A percentile compares a stretch with the other conserved stretches of the same genome.
phyloP scores from a whole-genome alignment of 2,329 filamentous ascomycete species.

The Nannizziopsis barbatae region DNA sequence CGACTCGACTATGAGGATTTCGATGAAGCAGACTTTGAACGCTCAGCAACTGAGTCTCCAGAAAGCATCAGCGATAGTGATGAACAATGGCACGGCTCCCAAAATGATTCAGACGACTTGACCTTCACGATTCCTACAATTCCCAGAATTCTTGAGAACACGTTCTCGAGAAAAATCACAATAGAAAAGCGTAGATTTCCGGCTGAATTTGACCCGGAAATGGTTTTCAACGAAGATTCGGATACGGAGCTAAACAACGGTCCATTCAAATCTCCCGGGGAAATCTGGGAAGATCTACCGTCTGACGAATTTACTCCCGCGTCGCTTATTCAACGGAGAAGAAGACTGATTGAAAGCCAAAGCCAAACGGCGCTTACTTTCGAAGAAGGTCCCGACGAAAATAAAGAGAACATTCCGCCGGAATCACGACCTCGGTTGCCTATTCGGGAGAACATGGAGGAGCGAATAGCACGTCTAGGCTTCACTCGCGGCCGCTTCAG shows the following conservation, averaged over 20 bases:
- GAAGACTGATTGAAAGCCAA: background rate
- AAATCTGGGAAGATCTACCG: constrained; percentile 10
- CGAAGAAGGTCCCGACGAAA: constrained; percentile 1
- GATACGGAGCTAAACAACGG: background rate
- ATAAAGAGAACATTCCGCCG: constrained; percentile 13
- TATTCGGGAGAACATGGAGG: background rate
- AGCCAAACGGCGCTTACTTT: background rate
- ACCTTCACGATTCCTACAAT: background rate
- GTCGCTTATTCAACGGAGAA: background rate
- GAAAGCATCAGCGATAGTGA: background rate
- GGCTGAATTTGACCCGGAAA: constrained; percentile 1
- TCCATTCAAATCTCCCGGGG: constrained; percentile 2
- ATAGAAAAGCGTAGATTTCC: background rate
- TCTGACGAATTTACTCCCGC: background rate
- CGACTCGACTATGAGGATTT: background rate
- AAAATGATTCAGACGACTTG: background rate
- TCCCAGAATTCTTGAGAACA: background rate
- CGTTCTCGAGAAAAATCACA: background rate
- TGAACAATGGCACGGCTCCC: background rate
- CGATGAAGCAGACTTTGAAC: background rate
- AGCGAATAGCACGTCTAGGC: background rate
- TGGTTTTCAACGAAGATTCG: background rate
- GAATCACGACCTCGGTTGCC: background rate
- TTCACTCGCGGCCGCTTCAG: background rate
- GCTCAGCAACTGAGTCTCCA: background rate